Evolutionary conservation across 345 rosid species (phyloP), one percentile per base, ranked within the genome.

Genomic region (Ailanthus altissimus): DNA sequence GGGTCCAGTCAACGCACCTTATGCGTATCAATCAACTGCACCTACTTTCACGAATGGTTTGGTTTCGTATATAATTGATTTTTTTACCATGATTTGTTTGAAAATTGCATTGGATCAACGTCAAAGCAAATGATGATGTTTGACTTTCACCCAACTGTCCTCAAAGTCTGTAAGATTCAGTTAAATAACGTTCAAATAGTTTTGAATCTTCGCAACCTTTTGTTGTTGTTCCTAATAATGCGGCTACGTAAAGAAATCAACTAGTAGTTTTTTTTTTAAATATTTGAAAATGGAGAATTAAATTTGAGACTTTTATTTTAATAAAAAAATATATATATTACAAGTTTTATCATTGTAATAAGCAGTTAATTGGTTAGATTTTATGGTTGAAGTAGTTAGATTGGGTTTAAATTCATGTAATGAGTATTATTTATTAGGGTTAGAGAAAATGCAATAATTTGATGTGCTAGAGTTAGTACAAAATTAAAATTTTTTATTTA

Each of bases 101-200:
- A 6, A 47, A 47, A 25, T 15, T 28, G 56, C 21, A 64, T 61
- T 61, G 42, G 7, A 28, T 61, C 20, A 32, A 32, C 38, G 38
- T 32, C 38, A 32, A 32, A 32, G 38, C 38, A 32, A 12, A 20
- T 63, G 1, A 63, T 63, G 12, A 63, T 38, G 15, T 63, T 38
- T 63, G 25, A 40, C 47, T 38, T 63, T 36, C 36, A 9, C 18
- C 18, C 65, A 6, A 25, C 7, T 18, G 12, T 45, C n/a, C 5
- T 6, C 21, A 6, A 9, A 18, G 18, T 11, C 26, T 23, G 10
- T 5, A 26, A 10, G 25, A 38, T 51, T 43, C 70, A 23, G 28
- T 7, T 8, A 47, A 13, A 58, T 76, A n/a, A 76, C 54, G 66
- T 42, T 46, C n/a, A 47, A 47, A 59, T 61, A 58, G 46, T 20